Conservation (phyloP, 257 asterid genomes). For the Phtheirospermum japonicum region DNA sequence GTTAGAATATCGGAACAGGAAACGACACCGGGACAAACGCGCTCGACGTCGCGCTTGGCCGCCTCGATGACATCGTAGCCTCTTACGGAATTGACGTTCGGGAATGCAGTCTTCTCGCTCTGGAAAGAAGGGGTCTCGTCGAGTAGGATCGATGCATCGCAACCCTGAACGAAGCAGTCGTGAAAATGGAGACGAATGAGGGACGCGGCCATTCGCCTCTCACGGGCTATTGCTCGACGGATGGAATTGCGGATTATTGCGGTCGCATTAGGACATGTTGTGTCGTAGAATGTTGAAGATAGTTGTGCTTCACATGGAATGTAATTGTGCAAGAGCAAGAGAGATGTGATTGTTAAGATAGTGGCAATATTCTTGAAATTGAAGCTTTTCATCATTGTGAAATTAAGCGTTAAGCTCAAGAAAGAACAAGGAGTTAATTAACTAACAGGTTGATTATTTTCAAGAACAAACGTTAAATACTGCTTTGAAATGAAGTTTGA, state of each 20-base stretch:
- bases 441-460: no score
- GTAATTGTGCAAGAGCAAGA: background rate
- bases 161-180: no score
- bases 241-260: conserved; percentile 33
- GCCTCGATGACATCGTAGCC: no score
- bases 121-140: conserved; percentile 35
- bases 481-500: background rate
- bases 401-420: background rate
- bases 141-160: conserved; percentile 39
- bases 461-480: background rate
- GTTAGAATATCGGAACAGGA: no score
- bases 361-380: background rate
- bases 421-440: no score
- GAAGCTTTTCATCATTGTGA: background rate
- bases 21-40: no score
- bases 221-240: conserved; percentile 32
- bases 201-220: no score
- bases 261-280: conserved; percentile 35
- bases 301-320: conserved; percentile 37
- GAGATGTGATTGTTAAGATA: background rate
- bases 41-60: no score
- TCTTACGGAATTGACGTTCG: conserved; percentile 29
- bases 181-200: no score
- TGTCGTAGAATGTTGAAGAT: conserved; percentile 36
- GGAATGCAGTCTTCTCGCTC: conserved; percentile 38